Evolutionary conservation across 2,329 filamentous ascomycete genomes (phyloP).

Genomic region (Pseudogymnoascus sp.): DNA sequence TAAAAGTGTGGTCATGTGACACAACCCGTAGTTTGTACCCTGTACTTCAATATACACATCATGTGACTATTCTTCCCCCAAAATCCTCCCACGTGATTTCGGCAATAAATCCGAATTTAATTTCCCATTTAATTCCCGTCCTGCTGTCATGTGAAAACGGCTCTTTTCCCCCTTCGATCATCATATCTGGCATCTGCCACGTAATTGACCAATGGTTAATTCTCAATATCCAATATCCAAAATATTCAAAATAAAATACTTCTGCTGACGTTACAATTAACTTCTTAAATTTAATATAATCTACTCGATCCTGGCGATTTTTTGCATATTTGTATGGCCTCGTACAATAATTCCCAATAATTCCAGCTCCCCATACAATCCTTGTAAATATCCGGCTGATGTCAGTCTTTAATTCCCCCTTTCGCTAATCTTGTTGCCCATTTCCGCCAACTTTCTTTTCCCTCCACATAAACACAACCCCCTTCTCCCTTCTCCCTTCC

Average conservation of each 20-base stretch:
- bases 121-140: background rate
- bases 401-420: slow-evolving; percentile 3
- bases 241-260: slow-evolving; percentile 3
- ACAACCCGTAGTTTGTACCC: too few species aligned
- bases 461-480: slow-evolving; percentile 26
- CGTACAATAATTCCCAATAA: background rate
- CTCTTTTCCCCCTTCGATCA: background rate
- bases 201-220: background rate
- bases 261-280: background rate
- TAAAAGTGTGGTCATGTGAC: background rate
- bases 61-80: background rate
- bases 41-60: background rate
- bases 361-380: background rate
- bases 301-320: background rate
- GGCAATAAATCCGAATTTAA: background rate
- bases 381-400: background rate
- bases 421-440: slow-evolving; percentile 5
- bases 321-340: background rate
- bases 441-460: slow-evolving; percentile 20
- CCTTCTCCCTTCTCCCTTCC: slow-evolving; percentile 23
- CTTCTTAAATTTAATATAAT: background rate
- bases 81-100: background rate
- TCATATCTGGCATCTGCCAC: background rate
- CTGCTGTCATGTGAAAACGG: background rate
- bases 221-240: background rate